These are phyloP conservation scores for Pythium folliculosum DNA, from an alignment of 352 stramenopile genomes.

Conservation along the genomic window DNA sequence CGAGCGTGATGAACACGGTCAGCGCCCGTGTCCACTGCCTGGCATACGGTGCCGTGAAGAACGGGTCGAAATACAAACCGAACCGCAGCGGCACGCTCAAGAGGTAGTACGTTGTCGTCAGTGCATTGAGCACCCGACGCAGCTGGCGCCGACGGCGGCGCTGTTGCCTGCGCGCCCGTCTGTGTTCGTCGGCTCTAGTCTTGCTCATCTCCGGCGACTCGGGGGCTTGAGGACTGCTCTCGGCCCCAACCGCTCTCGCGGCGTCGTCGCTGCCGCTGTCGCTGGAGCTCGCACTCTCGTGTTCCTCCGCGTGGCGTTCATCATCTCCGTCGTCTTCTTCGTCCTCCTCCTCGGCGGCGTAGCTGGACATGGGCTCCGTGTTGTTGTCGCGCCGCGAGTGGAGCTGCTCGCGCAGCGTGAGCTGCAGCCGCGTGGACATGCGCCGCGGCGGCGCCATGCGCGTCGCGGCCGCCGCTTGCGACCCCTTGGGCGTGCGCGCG, in stretches of 20 bases:
- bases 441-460: conserved; percentile 17
- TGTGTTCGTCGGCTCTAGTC: background rate
- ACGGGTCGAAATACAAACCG: conserved; percentile 37
- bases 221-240: background rate
- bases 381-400: conserved; percentile 9
- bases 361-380: background rate
- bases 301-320: background rate
- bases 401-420: conserved; percentile 26
- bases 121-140: background rate
- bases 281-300: conserved; percentile 5
- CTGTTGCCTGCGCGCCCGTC: background rate
- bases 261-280: background rate
- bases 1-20: conserved; percentile 27
- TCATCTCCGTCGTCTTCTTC: conserved; percentile 10
- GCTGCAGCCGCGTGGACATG: conserved; percentile 29
- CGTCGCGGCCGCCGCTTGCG: background rate
- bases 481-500: background rate
- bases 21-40: conserved; percentile 22
- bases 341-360: background rate
- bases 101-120: conserved; percentile 28
- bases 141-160: conserved; percentile 6
- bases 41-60: conserved; percentile 4
- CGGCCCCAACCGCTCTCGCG: background rate
- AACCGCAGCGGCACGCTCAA: conserved; percentile 33
- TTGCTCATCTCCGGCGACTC: background rate